Percentiles rank a stretch among this genome's conserved stretches.
These are phyloP conservation scores for Austropuccinia psidii DNA, from an alignment of 1,284 basidiomycete species.

Conservation along the genomic window DNA sequence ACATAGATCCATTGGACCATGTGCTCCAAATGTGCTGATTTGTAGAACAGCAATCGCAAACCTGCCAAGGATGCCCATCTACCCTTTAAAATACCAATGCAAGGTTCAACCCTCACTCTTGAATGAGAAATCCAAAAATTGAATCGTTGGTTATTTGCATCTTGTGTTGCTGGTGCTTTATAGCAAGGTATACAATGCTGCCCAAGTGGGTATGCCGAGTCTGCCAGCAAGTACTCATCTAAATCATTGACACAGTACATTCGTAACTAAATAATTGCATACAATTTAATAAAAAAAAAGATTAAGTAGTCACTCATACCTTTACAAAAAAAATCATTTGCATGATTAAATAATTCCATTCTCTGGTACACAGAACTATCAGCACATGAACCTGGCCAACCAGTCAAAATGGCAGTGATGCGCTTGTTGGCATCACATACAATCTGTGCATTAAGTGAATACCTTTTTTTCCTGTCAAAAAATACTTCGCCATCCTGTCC, in stretches of 20 bases:
- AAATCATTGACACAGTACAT: no score
- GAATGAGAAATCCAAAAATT: conserved; percentile 4
- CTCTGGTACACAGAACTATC: background rate
- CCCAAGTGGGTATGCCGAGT: background rate
- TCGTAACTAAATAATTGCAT: no score
- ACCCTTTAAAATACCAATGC: conserved; percentile 13
- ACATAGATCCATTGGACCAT: background rate
- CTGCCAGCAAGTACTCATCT: conserved; percentile 10
- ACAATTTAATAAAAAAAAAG: no score
- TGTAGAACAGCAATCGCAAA: background rate
- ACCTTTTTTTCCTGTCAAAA: background rate
- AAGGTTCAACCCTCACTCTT: background rate
- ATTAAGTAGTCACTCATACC: background rate
- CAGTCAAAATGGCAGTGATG: conserved; percentile 7
- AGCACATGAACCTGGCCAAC: background rate
- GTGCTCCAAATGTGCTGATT: background rate
- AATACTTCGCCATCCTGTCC: conserved; percentile 1
- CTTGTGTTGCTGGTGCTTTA: conserved; percentile 9
- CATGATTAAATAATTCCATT: background rate
- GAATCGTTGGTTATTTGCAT: background rate
- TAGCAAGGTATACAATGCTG: background rate
- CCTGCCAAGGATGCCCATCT: background rate
- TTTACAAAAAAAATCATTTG: background rate
- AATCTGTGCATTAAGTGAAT: conserved; percentile 13
- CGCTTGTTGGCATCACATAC: background rate